These are phyloP conservation scores for Sphagnurus paluster DNA, from an alignment of 1,284 basidiomycete species.

Conservation along the genomic window DNA sequence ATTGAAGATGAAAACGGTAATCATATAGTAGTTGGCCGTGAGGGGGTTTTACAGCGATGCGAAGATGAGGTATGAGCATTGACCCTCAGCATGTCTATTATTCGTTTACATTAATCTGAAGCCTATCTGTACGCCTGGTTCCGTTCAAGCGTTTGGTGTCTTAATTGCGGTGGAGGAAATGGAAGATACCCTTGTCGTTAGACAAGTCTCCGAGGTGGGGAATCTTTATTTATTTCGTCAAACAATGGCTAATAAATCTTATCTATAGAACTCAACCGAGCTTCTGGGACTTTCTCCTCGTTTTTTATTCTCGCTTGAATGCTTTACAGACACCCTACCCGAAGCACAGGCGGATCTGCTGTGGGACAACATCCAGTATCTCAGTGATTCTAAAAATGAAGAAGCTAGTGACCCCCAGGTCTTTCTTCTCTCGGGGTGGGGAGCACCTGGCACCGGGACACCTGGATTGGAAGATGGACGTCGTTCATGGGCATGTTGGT, in stretches of 20 bases:
- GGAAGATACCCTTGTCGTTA: constrained; percentile 61
- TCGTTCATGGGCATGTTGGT: constrained; percentile 83
- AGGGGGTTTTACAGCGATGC: constrained; percentile 69
- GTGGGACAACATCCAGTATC: constrained; percentile 78
- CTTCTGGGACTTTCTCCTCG: constrained; percentile 74
- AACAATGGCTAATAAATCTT: neutral
- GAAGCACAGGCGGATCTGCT: constrained; percentile 72
- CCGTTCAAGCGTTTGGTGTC: constrained; percentile 86
- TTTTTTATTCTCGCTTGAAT: constrained; percentile 78
- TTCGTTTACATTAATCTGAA: constrained; percentile 25
- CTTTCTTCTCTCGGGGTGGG: constrained; percentile 73
- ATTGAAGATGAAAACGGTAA: constrained; percentile 69
- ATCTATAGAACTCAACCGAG: constrained; percentile 49
- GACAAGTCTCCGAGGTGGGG: constrained; percentile 80
- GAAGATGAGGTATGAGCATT: constrained; percentile 73
- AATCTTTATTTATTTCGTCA: neutral
- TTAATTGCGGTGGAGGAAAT: constrained; percentile 76
- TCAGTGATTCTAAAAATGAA: constrained; percentile 45
- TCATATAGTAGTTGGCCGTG: constrained; percentile 74
- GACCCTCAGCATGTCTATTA: neutral
- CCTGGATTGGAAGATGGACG: constrained; percentile 37
- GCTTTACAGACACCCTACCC: constrained; percentile 75
- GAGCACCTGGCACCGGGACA: constrained; percentile 56
- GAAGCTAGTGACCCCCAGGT: constrained; percentile 63
- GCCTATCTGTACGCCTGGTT: constrained; percentile 85